These are phyloP conservation scores for Detonula confervacea DNA, from an alignment of 352 stramenopile species.

Conservation along the genomic window DNA sequence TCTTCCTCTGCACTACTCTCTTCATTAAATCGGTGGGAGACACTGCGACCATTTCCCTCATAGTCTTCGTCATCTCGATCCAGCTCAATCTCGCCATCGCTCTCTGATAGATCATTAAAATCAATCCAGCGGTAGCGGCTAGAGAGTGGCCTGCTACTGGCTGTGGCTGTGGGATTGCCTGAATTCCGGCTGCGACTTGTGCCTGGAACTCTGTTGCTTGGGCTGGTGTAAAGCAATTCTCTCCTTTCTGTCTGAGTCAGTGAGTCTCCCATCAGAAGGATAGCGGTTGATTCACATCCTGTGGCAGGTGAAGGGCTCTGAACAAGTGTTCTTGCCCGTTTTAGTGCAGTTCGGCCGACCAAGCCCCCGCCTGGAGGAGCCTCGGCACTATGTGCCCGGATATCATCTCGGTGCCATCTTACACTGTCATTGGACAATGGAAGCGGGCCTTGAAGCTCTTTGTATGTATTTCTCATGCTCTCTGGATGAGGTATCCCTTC, in stretches of 20 bases:
- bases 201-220: background rate
- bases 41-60: conserved; percentile 20
- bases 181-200: conserved; percentile 10
- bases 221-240: background rate
- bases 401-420: conserved; percentile 22
- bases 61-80: conserved; percentile 66
- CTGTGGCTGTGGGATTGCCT: conserved; percentile 3
- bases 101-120: conserved; percentile 65
- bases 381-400: conserved; percentile 15
- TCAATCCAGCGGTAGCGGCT: conserved; percentile 69
- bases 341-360: conserved; percentile 24
- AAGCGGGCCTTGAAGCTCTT: conserved; percentile 54
- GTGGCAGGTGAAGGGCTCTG: conserved; percentile 23
- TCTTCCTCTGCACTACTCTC: conserved; percentile 17
- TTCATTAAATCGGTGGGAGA: too few species aligned
- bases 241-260: conserved; percentile 15
- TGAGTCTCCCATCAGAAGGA: conserved; percentile 28
- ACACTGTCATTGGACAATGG: conserved; percentile 36
- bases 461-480: conserved; percentile 56
- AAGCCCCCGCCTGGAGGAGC: conserved; percentile 31
- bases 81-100: conserved; percentile 31
- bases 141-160: conserved; percentile 46
- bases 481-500: conserved; percentile 54
- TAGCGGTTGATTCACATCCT: conserved; percentile 34
- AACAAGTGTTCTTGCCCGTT: conserved; percentile 25